Percentiles rank a stretch among this genome's conserved stretches.
Evolutionary conservation across 345 rosid genomes (phyloP).

Genomic region (Dovyalis caffra): DNA sequence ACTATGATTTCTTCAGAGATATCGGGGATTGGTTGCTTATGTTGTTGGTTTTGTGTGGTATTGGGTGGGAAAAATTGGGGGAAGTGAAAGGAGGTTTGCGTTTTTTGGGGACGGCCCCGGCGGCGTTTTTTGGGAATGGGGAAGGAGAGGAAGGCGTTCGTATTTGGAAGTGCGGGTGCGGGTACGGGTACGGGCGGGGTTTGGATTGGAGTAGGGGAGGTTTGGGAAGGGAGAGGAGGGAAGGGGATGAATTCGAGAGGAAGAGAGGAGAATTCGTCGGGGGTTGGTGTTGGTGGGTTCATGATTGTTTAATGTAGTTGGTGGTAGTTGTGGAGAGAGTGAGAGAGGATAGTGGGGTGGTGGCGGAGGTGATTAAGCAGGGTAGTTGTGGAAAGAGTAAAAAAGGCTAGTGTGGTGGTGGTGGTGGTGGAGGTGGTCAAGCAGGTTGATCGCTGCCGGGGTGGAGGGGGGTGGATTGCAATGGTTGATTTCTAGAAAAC

Average conservation of each 20-base stretch:
- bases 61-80: slow-evolving; percentile 27
- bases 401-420: background rate
- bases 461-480: no score
- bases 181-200: slow-evolving; percentile 24
- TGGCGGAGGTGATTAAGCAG: background rate
- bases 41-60: slow-evolving; percentile 3
- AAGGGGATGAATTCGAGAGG: slow-evolving; percentile 38
- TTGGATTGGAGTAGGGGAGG: slow-evolving; percentile 14
- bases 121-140: slow-evolving; percentile 79
- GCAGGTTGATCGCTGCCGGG: no score
- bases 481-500: no score
- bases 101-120: slow-evolving; percentile 79
- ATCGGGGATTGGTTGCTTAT: slow-evolving; percentile 31
- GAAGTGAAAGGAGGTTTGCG: slow-evolving; percentile 40
- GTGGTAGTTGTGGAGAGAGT: background rate
- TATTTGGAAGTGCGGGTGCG: background rate
- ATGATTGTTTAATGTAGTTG: slow-evolving; percentile 18
- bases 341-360: background rate
- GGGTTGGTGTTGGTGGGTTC: slow-evolving; percentile 41
- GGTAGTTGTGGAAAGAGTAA: background rate
- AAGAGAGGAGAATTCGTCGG: slow-evolving; percentile 41
- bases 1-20: slow-evolving; percentile 84
- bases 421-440: background rate
- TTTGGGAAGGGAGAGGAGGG: slow-evolving; percentile 37
- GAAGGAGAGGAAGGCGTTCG: slow-evolving; percentile 51